Evolutionary conservation across 129 eudicot genomes (phyloP), one percentile per base, ranked within the genome.

Genomic region (Oenanthe sinensis): DNA sequence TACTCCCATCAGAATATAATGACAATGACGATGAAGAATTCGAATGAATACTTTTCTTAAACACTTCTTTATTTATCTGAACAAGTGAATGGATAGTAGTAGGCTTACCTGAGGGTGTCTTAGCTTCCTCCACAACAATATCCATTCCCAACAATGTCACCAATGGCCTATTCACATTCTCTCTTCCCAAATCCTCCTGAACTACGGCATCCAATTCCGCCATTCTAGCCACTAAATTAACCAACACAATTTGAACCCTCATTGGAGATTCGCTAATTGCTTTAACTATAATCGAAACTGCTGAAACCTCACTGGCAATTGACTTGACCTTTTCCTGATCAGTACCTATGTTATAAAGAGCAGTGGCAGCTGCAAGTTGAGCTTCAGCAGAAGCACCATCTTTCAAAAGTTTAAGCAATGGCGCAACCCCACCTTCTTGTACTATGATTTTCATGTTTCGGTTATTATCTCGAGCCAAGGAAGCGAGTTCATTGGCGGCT

Each of bases 121-220:
- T 84, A 42, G 77, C 74, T 12, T 89, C 97, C 24, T 85, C 92
- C 40, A 92, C 49, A 81, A 82, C 87, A n/a, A 84, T 33, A 84
- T 87, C 96, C 75, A 79, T 82, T 1, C 85, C 78, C 73, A 90
- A 77, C 71, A 86, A 78, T 0, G 89, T 87, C 22, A 92, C 87
- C 17, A 92, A 49, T 4, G 93, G 93, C 81, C 90, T 81, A 15
- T 84, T 80, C 37, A 88, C 91, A 81, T 88, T 92, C 74, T 84
- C 93, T 71, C 86, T 88, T 74, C 93, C 96, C 40, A 92, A 90
- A n/a, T 88, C 93, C 77, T 92, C 96, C 76, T 84, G 87, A 26
- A 84, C 91, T 2, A 45, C 60, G 2, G 67, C 48, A 74, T 82
- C 91, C 71, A 83, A 46, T 77, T 87, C 93, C 10, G 90, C 84